Base-by-base conservation (phyloP, 495 filamentous ascomycete species). In the Penicillium egyptiacum region DNA sequence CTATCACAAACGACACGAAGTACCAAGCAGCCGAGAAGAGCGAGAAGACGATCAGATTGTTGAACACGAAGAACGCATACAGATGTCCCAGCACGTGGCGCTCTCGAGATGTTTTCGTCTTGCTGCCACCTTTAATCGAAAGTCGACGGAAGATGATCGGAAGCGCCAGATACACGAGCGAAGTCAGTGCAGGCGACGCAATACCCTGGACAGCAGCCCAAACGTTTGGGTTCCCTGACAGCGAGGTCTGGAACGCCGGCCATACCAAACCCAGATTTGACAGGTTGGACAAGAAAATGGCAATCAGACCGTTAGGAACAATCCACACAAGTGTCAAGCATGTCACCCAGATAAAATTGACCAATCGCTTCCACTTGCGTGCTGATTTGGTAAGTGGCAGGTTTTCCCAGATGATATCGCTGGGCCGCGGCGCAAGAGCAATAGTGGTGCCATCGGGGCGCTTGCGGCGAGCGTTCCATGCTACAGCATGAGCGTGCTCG, bases 351-450 rank as follows among this genome's bases (percentile, higher is more conserved):
- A 95, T 69, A 48, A 89, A 87, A 69, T 91, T 94, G 58, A 88
- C 80, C 45, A 96, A 77, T 19, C 86, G 77, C 64, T 87, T 88
- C 79, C 86, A 89, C 50, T 81, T 75, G 55, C 92, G 84, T 8
- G 82, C 77, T 19, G 80, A 69, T 46, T 87, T 84, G 23, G 79
- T 80, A 55, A 96, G 75, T 19, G 81, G 81, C 66, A 98, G 80
- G 64, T 98, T 98, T 60, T 92, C 88, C 94, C 94, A 98, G 61
- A 98, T 96, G 31, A 98, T 81, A 68, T 98, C 94, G 61, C 89
- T 89, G 25, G 95, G 92, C 61, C 84, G 82, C 11, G 95, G 91
- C 14, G 95, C 93, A 7, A 97, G 79, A 10, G 74, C 74, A 50
- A 98, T 81, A 0, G 81, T 88, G 0, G 92, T 88, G 3, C 92